Conservation (phyloP, 2,329 filamentous ascomycete genomes). For the Penicillium sp. region DNA sequence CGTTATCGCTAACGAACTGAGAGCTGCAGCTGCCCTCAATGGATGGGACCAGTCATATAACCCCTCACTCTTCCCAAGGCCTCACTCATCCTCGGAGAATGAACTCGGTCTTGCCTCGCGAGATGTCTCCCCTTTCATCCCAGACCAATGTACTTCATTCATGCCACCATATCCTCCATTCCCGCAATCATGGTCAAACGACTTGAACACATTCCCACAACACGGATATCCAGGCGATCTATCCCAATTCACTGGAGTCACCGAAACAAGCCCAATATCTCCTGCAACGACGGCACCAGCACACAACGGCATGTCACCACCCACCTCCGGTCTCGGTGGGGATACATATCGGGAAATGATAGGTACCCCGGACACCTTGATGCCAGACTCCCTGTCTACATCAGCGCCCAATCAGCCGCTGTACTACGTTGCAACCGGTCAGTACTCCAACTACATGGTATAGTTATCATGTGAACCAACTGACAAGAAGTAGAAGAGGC, state of each 20-base stretch:
- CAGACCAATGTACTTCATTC: conserved; percentile 7
- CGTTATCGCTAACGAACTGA: conserved; percentile 33
- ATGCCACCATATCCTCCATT: neutral
- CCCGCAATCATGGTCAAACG: conserved; percentile 1
- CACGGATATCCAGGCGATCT: neutral
- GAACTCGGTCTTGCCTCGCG: neutral
- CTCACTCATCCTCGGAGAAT: conserved; percentile 4
- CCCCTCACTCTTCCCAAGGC: conserved; percentile 7
- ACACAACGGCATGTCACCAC: neutral
- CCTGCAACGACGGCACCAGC: neutral
- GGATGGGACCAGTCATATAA: conserved; percentile 26
- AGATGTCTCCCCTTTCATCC: neutral
- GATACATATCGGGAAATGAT: neutral
- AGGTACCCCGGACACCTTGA: neutral
- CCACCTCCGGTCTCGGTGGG: neutral
- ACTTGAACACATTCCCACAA: neutral
- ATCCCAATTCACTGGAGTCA: neutral
- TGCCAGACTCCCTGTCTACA: neutral
- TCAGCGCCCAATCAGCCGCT: conserved; percentile 7
- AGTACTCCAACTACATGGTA: neutral
- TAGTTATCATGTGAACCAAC: neutral
- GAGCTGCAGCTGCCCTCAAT: conserved; percentile 27
- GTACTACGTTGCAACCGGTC: conserved; percentile 19
- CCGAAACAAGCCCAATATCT: neutral
- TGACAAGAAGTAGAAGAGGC: conserved; percentile 10